Base-by-base conservation (phyloP, 306 rosid genomes). In the Astragalus glycyphyllos region DNA sequence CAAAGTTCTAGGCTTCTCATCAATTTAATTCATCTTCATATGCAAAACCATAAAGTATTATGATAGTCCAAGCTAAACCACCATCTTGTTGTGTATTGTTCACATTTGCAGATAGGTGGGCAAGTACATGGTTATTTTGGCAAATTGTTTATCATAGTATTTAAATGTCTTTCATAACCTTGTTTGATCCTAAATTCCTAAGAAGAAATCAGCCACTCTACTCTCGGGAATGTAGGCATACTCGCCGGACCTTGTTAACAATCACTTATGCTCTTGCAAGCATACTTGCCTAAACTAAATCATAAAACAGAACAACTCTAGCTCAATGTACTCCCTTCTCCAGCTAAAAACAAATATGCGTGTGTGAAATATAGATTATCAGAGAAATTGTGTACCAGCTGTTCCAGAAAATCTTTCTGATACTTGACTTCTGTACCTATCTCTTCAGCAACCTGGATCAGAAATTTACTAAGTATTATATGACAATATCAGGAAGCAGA, bases 381-480 rank as follows among this genome's bases (percentile, higher is more conserved):
- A 5, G 61, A 16, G 8, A 31, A 50, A 79, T 45, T 34, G 15
- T 11, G 31, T 87, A 90, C 98, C 98, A 94, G 82, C 74, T 83
- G 80, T 81, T 77, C 84, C 55, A 94, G 82, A 82, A 94, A 87
- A 67, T 83, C 87, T 44, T 81, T 85, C 57, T 94, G 90, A 57
- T 48, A 77, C 62, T 70, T 94, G 40, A 86, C 95, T 86, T 89
- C 97, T 32, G 86, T 61, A 13, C 91, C 92, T 34, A 94, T 94
- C 58, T 87, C 96, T 73, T 89, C 85, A 46, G 98, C 98, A 71
- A 94, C 93, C 98, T 94, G 92, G 83, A 69, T 14, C 72, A 76
- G 34, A 41, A 65, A 78, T 4, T 40, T 16, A 46, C 55, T 2
- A 26, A 31, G 46, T 53, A 40, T 41, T 61, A 14, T 47, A 50